Percentiles rank a stretch among this genome's conserved stretches.
Evolutionary conservation across 768 basidiomycete genomes (phyloP).

Genomic region (Gloeostereum incarnatum): DNA sequence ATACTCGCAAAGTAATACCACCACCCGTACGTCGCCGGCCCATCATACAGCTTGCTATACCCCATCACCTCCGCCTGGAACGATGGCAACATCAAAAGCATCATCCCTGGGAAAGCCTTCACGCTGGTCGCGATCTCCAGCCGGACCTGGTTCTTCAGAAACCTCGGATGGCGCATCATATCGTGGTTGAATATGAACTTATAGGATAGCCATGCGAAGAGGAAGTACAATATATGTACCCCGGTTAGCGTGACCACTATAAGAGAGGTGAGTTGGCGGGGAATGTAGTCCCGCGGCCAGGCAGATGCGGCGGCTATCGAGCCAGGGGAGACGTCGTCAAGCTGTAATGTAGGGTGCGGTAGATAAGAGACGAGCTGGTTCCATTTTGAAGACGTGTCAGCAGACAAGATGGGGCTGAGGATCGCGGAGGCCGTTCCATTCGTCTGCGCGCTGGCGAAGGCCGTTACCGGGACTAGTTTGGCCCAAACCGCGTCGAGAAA

Average conservation of each 20-base stretch:
- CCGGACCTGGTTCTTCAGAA: constrained; percentile 78
- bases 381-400: constrained; percentile 32
- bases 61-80: constrained; percentile 90
- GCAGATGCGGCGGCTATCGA: constrained; percentile 38
- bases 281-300: constrained; percentile 79
- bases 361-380: constrained; percentile 41
- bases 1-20: constrained; percentile 55
- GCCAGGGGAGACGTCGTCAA: constrained; percentile 21
- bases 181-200: constrained; percentile 84
- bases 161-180: constrained; percentile 91
- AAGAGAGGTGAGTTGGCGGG: constrained; percentile 69
- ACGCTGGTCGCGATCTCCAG: constrained; percentile 71
- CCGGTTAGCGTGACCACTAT: constrained; percentile 65
- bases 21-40: constrained; percentile 74
- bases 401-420: constrained; percentile 20
- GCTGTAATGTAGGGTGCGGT: constrained; percentile 44
- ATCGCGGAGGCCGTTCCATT: constrained; percentile 24
- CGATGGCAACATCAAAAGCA: constrained; percentile 80
- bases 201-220: constrained; percentile 78
- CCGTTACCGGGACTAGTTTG: constrained; percentile 53
- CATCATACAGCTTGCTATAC: constrained; percentile 68
- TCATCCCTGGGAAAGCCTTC: constrained; percentile 76
- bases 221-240: constrained; percentile 78
- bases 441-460: constrained; percentile 21
- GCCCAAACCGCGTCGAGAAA: constrained; percentile 77